Base-by-base conservation (phyloP, 768 basidiomycete genomes). In the Pleurotus ostreatus region DNA sequence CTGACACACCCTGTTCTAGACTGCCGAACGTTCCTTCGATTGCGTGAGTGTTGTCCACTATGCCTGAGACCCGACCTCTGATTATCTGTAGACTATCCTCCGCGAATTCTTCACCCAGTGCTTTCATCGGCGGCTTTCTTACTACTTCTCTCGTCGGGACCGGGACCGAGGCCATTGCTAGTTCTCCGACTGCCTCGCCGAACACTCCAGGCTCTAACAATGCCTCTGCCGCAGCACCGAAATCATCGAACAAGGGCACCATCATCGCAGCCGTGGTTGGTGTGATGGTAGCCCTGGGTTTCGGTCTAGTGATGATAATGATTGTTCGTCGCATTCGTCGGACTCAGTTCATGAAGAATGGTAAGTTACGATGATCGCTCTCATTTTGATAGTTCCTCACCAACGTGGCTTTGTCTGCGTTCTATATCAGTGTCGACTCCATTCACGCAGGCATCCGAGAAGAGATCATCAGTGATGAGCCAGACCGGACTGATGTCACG, bases 391-490 rank as follows among this genome's bases (percentile, higher is more conserved):
- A 16, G 11, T 16, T 12, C 6, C 22, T 25, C 9, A n/a, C 7
- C 1, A 18, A 23, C 46, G 30, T 48, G 22, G 7, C n/a, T 37
- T 39, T 37, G 25, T 34, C 34, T 51, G n/a, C 11, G 16, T 9
- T 39, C 38, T 37, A 15, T 22, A n/a, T 41, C 18, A 53, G 13
- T 39, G 30, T 34, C 30, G 30, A 34, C 30, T 9, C 30, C 30
- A 11, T 25, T 26, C 30, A 26, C 16, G 12, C 38, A 23, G 8
- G 16, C 18, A 40, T 1, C 51, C 6, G 26, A 39, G 51, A 41
- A 53, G 51, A 53, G 51, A 53, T 53, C 51, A 8, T 53, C 51
- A 20, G 51, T 16, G 37, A 11, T 23, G 20, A 53, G 51, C 51
- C 23, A 22, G 9, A n/a, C 37, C 3, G 51, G 51, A 7, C 11